Conservation (phyloP, 805 yeast species). For the Ogataea populi-albae region DNA sequence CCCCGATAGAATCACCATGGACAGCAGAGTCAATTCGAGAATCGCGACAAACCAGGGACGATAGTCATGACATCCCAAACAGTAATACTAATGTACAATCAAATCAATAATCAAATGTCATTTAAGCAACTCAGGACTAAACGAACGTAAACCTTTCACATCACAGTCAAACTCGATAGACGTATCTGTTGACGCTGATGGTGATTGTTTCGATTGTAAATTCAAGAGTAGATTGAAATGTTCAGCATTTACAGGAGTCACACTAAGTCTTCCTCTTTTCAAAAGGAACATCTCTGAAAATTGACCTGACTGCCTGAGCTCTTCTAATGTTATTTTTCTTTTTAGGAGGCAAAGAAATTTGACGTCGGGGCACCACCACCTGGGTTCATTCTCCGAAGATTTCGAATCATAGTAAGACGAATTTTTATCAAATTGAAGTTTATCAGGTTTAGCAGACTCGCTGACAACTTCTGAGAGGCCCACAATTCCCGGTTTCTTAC, state of each 20-base stretch:
- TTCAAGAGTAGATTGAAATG: slow-evolving; percentile 40
- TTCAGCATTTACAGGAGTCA: slow-evolving; percentile 43
- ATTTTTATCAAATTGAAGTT: slow-evolving; percentile 38
- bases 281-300: slow-evolving; percentile 43
- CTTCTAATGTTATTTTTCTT: slow-evolving; percentile 40
- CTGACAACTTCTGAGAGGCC: slow-evolving; percentile 41
- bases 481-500: slow-evolving; percentile 53
- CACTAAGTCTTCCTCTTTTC: slow-evolving; percentile 50
- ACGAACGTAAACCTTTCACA: slow-evolving; percentile 9
- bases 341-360: slow-evolving; percentile 40
- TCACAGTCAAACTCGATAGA: slow-evolving; percentile 23
- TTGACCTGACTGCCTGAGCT: slow-evolving; percentile 33
- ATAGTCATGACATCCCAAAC: too few species aligned
- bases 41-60: slow-evolving; percentile 15
- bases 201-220: slow-evolving; percentile 34
- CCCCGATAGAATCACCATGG: slow-evolving; percentile 81
- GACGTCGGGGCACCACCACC: slow-evolving; percentile 60
- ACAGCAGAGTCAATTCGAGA: slow-evolving; percentile 57
- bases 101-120: too few species aligned
- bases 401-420: slow-evolving; percentile 50
- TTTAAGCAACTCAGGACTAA: slow-evolving; percentile 6
- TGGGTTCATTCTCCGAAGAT: slow-evolving; percentile 39
- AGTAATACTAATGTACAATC: too few species aligned
- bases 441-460: slow-evolving; percentile 38
- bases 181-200: slow-evolving; percentile 11